A percentile compares a stretch with the other conserved stretches of the same genome.
phyloP scores from a whole-genome alignment of 768 basidiomycete species.

The Suillus lakei region DNA sequence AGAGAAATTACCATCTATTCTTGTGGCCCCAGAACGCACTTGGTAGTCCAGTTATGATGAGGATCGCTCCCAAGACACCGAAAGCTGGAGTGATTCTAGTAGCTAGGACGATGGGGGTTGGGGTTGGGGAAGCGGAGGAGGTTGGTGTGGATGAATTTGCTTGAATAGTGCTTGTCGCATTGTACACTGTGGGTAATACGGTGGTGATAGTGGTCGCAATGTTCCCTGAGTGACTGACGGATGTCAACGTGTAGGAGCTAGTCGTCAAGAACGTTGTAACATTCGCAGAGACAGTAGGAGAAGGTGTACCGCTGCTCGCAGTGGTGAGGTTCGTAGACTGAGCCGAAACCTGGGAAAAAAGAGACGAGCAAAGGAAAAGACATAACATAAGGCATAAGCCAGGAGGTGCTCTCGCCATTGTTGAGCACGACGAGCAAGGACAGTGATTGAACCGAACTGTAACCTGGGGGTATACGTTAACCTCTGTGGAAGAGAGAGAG shows the following conservation, averaged over 20 bases:
- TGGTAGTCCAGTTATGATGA: constrained; percentile 89
- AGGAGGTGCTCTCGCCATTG: constrained; percentile 19
- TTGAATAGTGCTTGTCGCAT: constrained; percentile 63
- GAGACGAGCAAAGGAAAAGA: constrained; percentile 33
- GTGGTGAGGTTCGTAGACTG: constrained; percentile 37
- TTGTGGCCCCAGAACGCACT: constrained; percentile 94
- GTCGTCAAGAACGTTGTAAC: constrained; percentile 62
- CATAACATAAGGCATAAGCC: constrained; percentile 15
- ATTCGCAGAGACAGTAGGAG: constrained; percentile 31
- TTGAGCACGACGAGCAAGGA: constrained; percentile 4
- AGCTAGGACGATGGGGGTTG: constrained; percentile 44
- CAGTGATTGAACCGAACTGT: constrained; percentile 6
- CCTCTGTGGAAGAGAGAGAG: not conserved
- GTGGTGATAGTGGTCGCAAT: constrained; percentile 56
- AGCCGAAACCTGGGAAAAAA: constrained; percentile 40
- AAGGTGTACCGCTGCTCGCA: constrained; percentile 26
- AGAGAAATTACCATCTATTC: constrained; percentile 76
- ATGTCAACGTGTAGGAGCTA: constrained; percentile 53
- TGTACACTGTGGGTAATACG: constrained; percentile 61
- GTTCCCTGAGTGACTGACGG: constrained; percentile 50
- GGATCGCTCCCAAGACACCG: constrained; percentile 84
- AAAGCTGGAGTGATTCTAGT: constrained; percentile 88
- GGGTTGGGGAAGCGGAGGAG: constrained; percentile 42
- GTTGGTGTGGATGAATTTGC: constrained; percentile 54
- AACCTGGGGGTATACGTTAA: not conserved